Conservation (phyloP, 208 protist species). For the Leptomonas pyrrhocoris region DNA sequence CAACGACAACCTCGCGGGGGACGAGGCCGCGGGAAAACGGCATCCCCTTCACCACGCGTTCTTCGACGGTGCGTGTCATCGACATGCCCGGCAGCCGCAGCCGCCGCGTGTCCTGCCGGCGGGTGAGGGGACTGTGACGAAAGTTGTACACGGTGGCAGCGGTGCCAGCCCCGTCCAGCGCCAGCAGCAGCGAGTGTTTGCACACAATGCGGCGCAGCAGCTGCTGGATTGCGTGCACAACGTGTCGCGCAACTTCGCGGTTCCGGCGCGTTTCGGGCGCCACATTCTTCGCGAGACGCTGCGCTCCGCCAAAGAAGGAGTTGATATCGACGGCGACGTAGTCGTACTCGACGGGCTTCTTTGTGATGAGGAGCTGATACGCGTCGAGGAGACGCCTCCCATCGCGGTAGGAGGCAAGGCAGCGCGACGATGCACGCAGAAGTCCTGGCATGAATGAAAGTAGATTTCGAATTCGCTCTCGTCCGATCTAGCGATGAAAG, state of each 20-base stretch:
- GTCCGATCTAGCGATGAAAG: too few relatives aligned
- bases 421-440: slow-evolving; percentile 4
- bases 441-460: slow-evolving; percentile 15
- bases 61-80: slow-evolving; percentile 80
- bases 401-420: slow-evolving; percentile 18
- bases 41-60: slow-evolving; percentile 77
- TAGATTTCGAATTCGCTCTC: too few relatives aligned
- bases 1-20: slow-evolving; percentile 71
- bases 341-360: slow-evolving; percentile 84
- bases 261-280: slow-evolving; percentile 60
- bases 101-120: slow-evolving; percentile 52
- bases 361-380: slow-evolving; percentile 73
- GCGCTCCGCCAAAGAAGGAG: slow-evolving; percentile 59
- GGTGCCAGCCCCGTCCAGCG: slow-evolving; percentile 74
- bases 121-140: slow-evolving; percentile 37
- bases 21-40: slow-evolving; percentile 50
- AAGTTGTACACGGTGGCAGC: slow-evolving; percentile 54
- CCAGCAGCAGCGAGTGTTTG: slow-evolving; percentile 59
- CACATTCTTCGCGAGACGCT: slow-evolving; percentile 67
- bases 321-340: slow-evolving; percentile 81
- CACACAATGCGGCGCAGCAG: slow-evolving; percentile 65
- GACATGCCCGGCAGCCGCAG: slow-evolving; percentile 65
- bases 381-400: slow-evolving; percentile 50
- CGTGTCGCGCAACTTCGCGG: slow-evolving; percentile 68
- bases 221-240: slow-evolving; percentile 67